Conservation (phyloP, 2,329 filamentous ascomycete genomes). For the Microsporum canis region DNA sequence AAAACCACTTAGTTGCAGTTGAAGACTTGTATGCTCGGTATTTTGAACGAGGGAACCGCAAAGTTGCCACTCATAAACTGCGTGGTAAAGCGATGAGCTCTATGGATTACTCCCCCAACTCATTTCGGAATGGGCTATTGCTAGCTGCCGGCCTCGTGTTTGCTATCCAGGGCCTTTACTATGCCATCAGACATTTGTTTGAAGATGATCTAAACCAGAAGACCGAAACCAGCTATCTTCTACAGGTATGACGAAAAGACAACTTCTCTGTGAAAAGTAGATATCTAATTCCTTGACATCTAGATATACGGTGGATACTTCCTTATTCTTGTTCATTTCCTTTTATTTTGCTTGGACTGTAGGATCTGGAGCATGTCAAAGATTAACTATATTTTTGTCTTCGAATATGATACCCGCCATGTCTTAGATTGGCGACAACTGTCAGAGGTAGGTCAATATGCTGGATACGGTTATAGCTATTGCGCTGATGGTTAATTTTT, state of each 20-base stretch:
- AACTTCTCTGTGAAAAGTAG: neutral
- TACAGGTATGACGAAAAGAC: conserved; percentile 41
- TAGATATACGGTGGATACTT: conserved; percentile 91
- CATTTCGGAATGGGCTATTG: conserved; percentile 53
- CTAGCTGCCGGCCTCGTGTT: conserved; percentile 59
- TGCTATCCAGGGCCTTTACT: conserved; percentile 52
- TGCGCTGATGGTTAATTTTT: neutral
- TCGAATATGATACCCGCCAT: conserved; percentile 84
- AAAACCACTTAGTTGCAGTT: conserved; percentile 64
- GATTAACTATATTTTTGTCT: conserved; percentile 94
- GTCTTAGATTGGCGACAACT: conserved; percentile 83
- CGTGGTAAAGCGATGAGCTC: conserved; percentile 55
- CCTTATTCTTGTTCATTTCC: conserved; percentile 64
- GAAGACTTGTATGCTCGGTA: conserved; percentile 92
- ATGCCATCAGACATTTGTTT: conserved; percentile 42
- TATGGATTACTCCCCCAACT: conserved; percentile 47
- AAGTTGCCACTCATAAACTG: conserved; percentile 78
- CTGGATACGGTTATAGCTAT: neutral
- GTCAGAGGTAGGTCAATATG: conserved; percentile 45
- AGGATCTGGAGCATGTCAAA: conserved; percentile 70
- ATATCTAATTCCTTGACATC: conserved; percentile 14
- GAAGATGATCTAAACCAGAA: conserved; percentile 42
- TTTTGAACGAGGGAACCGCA: conserved; percentile 87
- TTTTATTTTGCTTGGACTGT: conserved; percentile 77
- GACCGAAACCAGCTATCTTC: conserved; percentile 52